Evolutionary conservation across 192 early-diverging fungal species (phyloP), one percentile per base, ranked within the genome.

Genomic region (Umbelopsis sp.): DNA sequence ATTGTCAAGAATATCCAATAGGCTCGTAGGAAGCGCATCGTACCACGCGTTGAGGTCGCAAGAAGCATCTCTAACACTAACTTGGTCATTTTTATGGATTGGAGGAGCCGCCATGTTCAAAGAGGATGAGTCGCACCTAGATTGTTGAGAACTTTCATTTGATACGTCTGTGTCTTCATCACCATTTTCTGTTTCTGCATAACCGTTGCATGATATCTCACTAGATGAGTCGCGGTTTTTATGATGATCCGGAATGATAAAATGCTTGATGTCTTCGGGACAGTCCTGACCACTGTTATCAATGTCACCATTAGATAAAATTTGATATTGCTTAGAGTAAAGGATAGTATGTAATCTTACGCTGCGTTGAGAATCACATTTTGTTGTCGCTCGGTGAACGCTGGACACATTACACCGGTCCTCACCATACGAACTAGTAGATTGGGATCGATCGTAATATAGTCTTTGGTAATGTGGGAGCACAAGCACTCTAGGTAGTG

Each of bases 301-400:
- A 24, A 11, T 34, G 2, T 36, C 47, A 31, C n/a, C n/a, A n/a
- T 62, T n/a, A 62, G 31, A 34, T 62, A 36, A 29, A n/a, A 9
- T n/a, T 29, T 31, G 12, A 31, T 31, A 62, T 17, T 34, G 17
- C 10, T 0, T 12, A 53, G n/a, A 69, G 43, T 29, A 20, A 3
- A 29, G 49, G 38, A 29, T 10, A 43, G 44, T 20, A 54, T 17
- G 11, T 20, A 31, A 50, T 0, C 68, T 65, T 75, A 75, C 74
- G 52, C 41, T 6, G 68, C 54, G 24, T 45, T 65, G 0, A 92
- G 72, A 3, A 93, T 77, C 71, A 87, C 86, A 14, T 77, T 45
- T 70, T 93, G 92, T 71, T 93, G 91, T 50, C 83, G 82, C 70
- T 91, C 89, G 0, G 89, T 93, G 50, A 92, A 92, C 0, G 85